These are phyloP conservation scores for Candida succiphila DNA, from an alignment of 805 yeast genomes.

Conservation along the genomic window DNA sequence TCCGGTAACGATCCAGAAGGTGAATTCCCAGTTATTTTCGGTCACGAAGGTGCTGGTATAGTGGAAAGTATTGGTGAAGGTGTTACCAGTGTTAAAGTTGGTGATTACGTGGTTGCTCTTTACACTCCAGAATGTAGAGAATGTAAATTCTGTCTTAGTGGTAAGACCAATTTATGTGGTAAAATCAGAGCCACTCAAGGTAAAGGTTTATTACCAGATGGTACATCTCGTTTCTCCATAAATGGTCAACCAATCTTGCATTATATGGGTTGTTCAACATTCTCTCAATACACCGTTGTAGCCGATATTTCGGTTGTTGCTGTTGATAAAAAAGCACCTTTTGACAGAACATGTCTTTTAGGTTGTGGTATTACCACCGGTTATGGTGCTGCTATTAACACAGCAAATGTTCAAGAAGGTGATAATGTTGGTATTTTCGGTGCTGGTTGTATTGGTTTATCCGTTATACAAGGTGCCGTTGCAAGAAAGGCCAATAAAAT, in stretches of 20 bases:
- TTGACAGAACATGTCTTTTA: slow-evolving; percentile 80
- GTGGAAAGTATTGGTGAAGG: slow-evolving; percentile 95
- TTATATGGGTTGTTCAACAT: slow-evolving; percentile 98
- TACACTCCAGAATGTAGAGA: slow-evolving; percentile 96
- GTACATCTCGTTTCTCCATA: slow-evolving; percentile 81
- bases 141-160: slow-evolving; percentile 90
- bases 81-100: slow-evolving; percentile 80
- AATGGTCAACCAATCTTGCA: slow-evolving; percentile 80
- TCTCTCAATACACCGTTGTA: slow-evolving; percentile 94
- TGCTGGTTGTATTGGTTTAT: slow-evolving; percentile 94
- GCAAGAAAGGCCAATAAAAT: slow-evolving; percentile 72
- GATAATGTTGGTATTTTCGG: slow-evolving; percentile 96
- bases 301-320: slow-evolving; percentile 97
- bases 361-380: slow-evolving; percentile 99
- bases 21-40: slow-evolving; percentile 83
- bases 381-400: slow-evolving; percentile 92
- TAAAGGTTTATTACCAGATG: slow-evolving; percentile 98
- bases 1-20: slow-evolving; percentile 97
- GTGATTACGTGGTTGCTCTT: slow-evolving; percentile 88
- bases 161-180: slow-evolving; percentile 95
- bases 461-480: slow-evolving; percentile 92
- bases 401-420: slow-evolving; percentile 84
- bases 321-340: slow-evolving; percentile 72
- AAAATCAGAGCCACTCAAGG: slow-evolving; percentile 97
- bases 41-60: slow-evolving; percentile 98